Evolutionary conservation across 2,329 filamentous ascomycete genomes (phyloP), one percentile per base, ranked within the genome.

Genomic region (Ceratocystiopsis brevicomis): DNA sequence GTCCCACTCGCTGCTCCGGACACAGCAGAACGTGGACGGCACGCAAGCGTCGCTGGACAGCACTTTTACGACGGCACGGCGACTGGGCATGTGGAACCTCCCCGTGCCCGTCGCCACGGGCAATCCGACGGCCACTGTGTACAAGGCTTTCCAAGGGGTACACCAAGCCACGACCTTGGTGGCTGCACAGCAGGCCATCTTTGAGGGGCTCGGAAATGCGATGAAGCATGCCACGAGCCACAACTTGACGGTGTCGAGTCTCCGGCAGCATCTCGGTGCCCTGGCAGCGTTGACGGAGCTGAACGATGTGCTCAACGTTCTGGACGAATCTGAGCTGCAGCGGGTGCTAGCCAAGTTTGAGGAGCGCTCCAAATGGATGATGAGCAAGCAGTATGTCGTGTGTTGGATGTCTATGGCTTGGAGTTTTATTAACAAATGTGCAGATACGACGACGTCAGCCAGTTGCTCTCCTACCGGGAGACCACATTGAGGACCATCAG

Each of bases 1-100:
- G 35, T 88, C 88, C 0, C 79, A 87, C 54, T 81, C 81, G 6
- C 65, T 96, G 19, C 66, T 87, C 9, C 75, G 81, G 45, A 71
- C 68, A 9, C 76, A 85, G 45, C 70, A 79, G 44, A 71, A 66
- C 18, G 60, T 71, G 11, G 71, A 74, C 34, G 67, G 65, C 25
- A 70, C 70, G 4, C 65, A 71, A 2, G 61, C 68, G 9, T 74
- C 73, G 1, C 64, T 81, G 9, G 78, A 85, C 39, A 80, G 71
- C 48, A 84, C 84, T 43, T 80, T 93, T 49, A 72, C 76, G 43
- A 84, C 83, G 6, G 86, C 87, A 17, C 73, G 83, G 47, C 81
- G 80, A 50, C 66, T 96, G 15, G 86, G 90, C 51, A 80, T 88
- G 53, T 98, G 90, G 90, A 87, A 95, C 55, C 68, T 96, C 17